Conservation (phyloP, 768 basidiomycete genomes). For the Lactarius sp. region DNA sequence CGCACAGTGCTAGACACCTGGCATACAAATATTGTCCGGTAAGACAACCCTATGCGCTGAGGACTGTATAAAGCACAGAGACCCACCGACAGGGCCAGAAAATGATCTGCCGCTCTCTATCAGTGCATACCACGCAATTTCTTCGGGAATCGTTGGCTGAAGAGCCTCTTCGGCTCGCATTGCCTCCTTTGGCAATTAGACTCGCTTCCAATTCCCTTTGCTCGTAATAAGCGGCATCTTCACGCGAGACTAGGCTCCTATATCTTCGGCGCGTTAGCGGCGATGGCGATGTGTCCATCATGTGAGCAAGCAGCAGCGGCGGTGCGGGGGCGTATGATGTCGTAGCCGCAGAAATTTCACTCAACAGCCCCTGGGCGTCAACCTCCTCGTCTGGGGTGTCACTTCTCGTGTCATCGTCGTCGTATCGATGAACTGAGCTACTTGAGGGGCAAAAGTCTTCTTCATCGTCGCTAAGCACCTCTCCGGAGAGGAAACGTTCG, state of each 20-base stretch:
- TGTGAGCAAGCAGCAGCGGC: slow-evolving; percentile 51
- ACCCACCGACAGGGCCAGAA: slow-evolving; percentile 82
- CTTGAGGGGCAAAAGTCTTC: slow-evolving; percentile 35
- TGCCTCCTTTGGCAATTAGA: slow-evolving; percentile 30
- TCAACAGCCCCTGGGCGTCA: slow-evolving; percentile 42
- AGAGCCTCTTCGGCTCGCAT: slow-evolving; percentile 13
- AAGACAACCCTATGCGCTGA: not conserved
- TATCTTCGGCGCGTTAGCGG: slow-evolving; percentile 50
- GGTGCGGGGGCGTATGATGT: slow-evolving; percentile 37
- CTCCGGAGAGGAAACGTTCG: slow-evolving; percentile 55
- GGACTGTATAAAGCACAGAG: not conserved
- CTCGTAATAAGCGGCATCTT: slow-evolving; percentile 6
- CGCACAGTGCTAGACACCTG: slow-evolving; percentile 54
- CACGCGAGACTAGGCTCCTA: slow-evolving; percentile 33
- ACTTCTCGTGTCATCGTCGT: slow-evolving; percentile 14
- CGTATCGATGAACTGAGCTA: slow-evolving; percentile 5
- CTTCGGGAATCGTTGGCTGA: slow-evolving; percentile 30
- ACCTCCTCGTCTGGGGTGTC: slow-evolving; percentile 31
- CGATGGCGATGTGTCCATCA: slow-evolving; percentile 40
- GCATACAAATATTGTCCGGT: not conserved
- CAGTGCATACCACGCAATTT: slow-evolving; percentile 67
- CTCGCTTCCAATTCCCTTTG: slow-evolving; percentile 33
- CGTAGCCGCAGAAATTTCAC: slow-evolving; percentile 44
- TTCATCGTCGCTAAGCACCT: slow-evolving; percentile 47
- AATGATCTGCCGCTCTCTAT: slow-evolving; percentile 63